Base-by-base conservation (phyloP, 2,329 filamentous ascomycete species). In the Ceratocystis albifundus region DNA sequence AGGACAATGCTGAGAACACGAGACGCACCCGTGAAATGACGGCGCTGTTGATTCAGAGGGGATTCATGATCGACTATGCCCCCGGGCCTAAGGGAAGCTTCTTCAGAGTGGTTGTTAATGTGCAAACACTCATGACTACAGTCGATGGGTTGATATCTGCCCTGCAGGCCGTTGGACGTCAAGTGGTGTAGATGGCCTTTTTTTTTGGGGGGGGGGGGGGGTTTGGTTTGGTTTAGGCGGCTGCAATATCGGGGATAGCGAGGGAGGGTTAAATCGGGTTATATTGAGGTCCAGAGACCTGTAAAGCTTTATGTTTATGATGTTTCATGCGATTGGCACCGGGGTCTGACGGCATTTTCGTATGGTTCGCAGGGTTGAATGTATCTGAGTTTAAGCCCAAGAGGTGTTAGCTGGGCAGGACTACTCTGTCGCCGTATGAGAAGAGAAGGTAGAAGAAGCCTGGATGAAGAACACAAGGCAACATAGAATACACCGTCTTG, bases 51-150 rank as follows among this genome's bases (percentile, higher is more conserved):
- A 77, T 84, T 12, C 69, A 71, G 2, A 74, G 81, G 61, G 82
- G 82, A 0, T 85, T 81, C 75, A 85, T 85, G 83, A 74, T 84
- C 0, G 83, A 85, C 70, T 84, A 84, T 70, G 81, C 83, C n/a
- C 82, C 82, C 0, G 82, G 82, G 1, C 76, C 79, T 5, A 75
- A 73, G 68, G 83, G 83, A 1, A 80, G 79, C 71, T 84, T 85
- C 72, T 80, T 85, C 72, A 76, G 82, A n/a, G 81, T 83, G 1
- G 83, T 85, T 50, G 78, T 85, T 3, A 85, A 84, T 70, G 77
- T 77, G 64, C 80, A 83, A 75, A 85, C 83, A 10, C 71, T 80
- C 62, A 73, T 71, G 68, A 76, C 75, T 3, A 85, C 82, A 0
- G 76, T 84, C 0, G 77, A 81, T 8, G 80, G 80, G 0, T 73